Evolutionary conservation across 2,329 filamentous ascomycete species (phyloP).

Genomic region (Diplodia seriata): DNA sequence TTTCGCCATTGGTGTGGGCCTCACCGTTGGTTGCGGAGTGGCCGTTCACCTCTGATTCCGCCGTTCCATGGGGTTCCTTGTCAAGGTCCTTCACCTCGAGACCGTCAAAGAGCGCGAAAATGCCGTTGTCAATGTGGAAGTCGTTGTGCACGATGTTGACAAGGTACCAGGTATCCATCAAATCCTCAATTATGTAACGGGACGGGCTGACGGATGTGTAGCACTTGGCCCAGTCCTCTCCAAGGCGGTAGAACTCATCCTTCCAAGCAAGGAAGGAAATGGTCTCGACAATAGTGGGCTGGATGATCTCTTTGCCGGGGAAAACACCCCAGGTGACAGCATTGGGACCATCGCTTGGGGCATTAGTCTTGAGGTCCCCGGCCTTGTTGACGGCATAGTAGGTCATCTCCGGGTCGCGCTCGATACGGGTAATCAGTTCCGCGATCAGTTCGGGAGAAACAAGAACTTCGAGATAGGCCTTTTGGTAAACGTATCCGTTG

Average conservation of each 20-base stretch:
- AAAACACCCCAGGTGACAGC: slow-evolving; percentile 99
- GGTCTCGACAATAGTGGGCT: slow-evolving; percentile 98
- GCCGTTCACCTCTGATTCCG: slow-evolving; percentile 1
- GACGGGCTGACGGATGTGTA: slow-evolving; percentile 79
- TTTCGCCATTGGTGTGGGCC: slow-evolving; percentile 13
- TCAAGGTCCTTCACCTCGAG: slow-evolving; percentile 73
- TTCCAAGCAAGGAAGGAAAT: slow-evolving; percentile 99
- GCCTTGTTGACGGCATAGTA: slow-evolving; percentile 92
- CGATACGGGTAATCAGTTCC: slow-evolving; percentile 78
- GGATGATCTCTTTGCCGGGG: slow-evolving; percentile 98
- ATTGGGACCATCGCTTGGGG: slow-evolving; percentile 85
- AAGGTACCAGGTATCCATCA: slow-evolving; percentile 92
- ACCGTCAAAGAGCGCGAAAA: slow-evolving; percentile 86
- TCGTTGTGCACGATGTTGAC: slow-evolving; percentile 99
- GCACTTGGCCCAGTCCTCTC: slow-evolving; percentile 92
- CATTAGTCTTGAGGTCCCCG: slow-evolving; percentile 83
- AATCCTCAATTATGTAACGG: slow-evolving; percentile 76
- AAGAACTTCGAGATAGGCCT: slow-evolving; percentile 92
- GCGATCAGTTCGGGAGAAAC: slow-evolving; percentile 80
- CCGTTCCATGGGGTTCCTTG: slow-evolving; percentile 38
- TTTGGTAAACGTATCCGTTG: slow-evolving; percentile 98
- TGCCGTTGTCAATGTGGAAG: slow-evolving; percentile 82
- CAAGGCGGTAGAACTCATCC: slow-evolving; percentile 93
- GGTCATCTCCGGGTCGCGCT: slow-evolving; percentile 80
- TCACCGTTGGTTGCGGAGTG: slow-evolving; percentile 6